Evolutionary conservation across 306 rosid genomes (phyloP).

Genomic region (Cicer chorassanicum): DNA sequence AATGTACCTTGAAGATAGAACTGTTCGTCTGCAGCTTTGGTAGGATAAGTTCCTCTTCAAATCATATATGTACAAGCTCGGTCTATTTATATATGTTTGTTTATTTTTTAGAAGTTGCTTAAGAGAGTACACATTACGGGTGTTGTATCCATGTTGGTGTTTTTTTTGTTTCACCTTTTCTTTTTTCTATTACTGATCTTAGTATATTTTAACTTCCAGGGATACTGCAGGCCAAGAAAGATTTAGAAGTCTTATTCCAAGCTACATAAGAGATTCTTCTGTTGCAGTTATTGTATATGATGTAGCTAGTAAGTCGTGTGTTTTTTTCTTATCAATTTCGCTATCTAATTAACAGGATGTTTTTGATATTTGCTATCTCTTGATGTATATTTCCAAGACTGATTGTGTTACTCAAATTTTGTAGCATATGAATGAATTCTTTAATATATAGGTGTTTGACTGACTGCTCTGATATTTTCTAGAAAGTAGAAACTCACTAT

Average conservation of each 20-base stretch:
- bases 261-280: conserved; percentile 98
- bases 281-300: conserved; percentile 94
- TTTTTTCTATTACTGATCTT: conserved; percentile 37
- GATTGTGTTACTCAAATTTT: conserved; percentile 7
- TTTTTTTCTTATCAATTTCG: conserved; percentile 6
- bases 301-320: conserved; percentile 75
- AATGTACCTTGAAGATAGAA: conserved; percentile 99
- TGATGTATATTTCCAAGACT: not conserved
- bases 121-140: not conserved
- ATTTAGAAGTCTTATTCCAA: conserved; percentile 97
- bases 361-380: not conserved
- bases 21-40: conserved; percentile 99
- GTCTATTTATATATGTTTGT: conserved; percentile 13
- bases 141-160: not conserved
- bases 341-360: conserved; percentile 21
- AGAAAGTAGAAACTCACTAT: not conserved
- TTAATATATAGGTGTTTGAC: too few relatives aligned
- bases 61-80: conserved; percentile 20
- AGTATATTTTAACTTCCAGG: conserved; percentile 57
- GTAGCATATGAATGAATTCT: conserved; percentile 28
- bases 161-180: conserved; percentile 12
- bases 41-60: conserved; percentile 49
- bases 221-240: conserved; percentile 99
- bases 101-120: conserved; percentile 1
- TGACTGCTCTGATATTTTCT: conserved; percentile 10